Conservation (phyloP, 1,139 yeast species). For the Debaryomycetaceae sp. region DNA sequence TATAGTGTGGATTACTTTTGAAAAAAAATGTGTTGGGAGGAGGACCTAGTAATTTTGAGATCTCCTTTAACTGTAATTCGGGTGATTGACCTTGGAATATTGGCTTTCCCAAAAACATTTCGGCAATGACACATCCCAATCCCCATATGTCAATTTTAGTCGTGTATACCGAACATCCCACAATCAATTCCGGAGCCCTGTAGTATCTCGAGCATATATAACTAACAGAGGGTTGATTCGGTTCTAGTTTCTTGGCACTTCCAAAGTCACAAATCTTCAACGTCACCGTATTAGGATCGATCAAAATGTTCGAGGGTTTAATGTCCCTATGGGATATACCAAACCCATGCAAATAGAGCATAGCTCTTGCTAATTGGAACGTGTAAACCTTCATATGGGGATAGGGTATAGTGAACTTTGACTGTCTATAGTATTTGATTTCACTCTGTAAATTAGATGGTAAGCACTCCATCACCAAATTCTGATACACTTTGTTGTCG, state of each 20-base stretch:
- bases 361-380: conserved; percentile 78
- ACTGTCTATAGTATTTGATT: conserved; percentile 63
- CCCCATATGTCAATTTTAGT: conserved; percentile 87
- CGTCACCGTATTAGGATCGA: conserved; percentile 63
- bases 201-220: conserved; percentile 79
- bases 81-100: conserved; percentile 81
- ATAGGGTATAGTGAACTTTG: conserved; percentile 62
- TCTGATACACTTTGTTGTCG: conserved; percentile 67
- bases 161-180: conserved; percentile 71
- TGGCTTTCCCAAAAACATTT: conserved; percentile 78
- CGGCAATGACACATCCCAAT: conserved; percentile 79
- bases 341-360: conserved; percentile 76
- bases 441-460: conserved; percentile 78
- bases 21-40: conserved; percentile 73
- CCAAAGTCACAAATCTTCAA: conserved; percentile 82
- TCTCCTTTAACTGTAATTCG: conserved; percentile 69
- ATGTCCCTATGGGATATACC: conserved; percentile 81
- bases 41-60: conserved; percentile 70
- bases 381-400: conserved; percentile 74
- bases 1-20: conserved; percentile 69
- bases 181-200: conserved; percentile 79
- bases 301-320: conserved; percentile 74
- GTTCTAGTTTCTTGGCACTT: conserved; percentile 72
- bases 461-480: conserved; percentile 79
- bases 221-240: conserved; percentile 70